phyloP scores from a whole-genome alignment of 140 eudicot species.

The Oenanthe javanica region DNA sequence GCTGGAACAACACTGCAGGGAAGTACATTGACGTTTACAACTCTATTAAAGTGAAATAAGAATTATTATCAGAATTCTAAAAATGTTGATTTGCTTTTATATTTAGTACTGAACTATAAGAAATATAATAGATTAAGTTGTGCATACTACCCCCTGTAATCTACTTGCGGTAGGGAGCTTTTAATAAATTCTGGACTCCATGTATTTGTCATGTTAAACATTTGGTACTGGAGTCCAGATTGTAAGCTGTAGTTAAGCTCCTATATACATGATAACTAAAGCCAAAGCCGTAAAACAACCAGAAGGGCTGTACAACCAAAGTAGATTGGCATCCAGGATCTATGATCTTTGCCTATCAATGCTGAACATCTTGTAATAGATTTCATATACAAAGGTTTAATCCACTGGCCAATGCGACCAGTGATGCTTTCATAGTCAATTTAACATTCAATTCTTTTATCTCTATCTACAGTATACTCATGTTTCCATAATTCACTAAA shows the following conservation, averaged over 20 bases:
- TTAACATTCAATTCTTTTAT: neutral
- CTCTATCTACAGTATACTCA: neutral
- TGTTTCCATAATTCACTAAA: too few species aligned
- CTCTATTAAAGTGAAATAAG: conserved; percentile 41
- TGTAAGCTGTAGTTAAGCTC: neutral
- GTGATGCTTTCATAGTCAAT: neutral
- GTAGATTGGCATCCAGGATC: neutral
- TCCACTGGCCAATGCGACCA: neutral
- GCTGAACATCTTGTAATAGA: neutral
- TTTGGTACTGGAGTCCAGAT: too few species aligned
- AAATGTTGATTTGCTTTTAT: neutral
- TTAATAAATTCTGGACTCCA: neutral
- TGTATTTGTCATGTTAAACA: too few species aligned
- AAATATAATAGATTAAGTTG: neutral
- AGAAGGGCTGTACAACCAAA: neutral
- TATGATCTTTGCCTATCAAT: neutral
- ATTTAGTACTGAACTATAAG: neutral
- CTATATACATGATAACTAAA: neutral
- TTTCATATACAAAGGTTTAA: neutral
- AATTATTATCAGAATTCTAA: neutral
- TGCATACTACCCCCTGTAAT: neutral
- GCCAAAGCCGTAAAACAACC: neutral
- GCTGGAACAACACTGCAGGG: conserved; percentile 80
- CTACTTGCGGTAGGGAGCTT: neutral
- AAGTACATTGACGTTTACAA: conserved; percentile 59